Base-by-base conservation (phyloP, 176 grass and related monocot species). In the Guadua angustifolia region DNA sequence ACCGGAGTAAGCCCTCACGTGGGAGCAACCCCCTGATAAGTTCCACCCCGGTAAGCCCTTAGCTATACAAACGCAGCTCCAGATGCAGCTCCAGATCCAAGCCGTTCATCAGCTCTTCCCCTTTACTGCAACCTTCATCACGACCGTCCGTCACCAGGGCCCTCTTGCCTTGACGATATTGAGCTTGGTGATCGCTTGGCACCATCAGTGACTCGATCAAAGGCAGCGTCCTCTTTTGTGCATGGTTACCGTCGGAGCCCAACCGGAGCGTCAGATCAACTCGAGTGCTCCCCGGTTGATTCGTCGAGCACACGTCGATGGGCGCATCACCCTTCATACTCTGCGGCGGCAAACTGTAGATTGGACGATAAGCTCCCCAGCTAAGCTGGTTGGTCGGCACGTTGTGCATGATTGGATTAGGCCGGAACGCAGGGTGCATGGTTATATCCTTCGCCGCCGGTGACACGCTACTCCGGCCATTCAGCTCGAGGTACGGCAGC, bases 71-170 rank as follows among this genome's bases (percentile, higher is more conserved):
- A 39, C 29, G 29, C 29, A 29, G 38, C 14, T 49, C 74, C 8
- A 85, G 40, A 22, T 85, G 29, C 29, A 29, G 38, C 14, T 49
- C 74, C 8, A 85, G 40, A 22, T 85, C 74, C 19, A 69, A 68
- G 16, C 11, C 50, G 4, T 33, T 38, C 6, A 8, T 42, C 38
- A 6, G 67, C n/a, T 35, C 42, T 21, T 61, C 1, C 0, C 9
- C 38, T 50, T 21, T 14, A 8, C 8, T 18, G 18, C 25, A 15
- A 50, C 14, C 42, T 71, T 24, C 26, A 21, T 51, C 74, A 8
- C 64, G 55, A 33, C 53, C 67, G 26, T 76, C 60, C 24, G 9
- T 12, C 60, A 19, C 60, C 26, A 15, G 15, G 9, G 17, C 26
- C 9, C 16, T 61, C 61, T 67, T 67, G n/a, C 35, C 7, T 32